Evolutionary conservation across 768 basidiomycete genomes (phyloP), one percentile per base, ranked within the genome.

Genomic region (Hericium erinaceus): DNA sequence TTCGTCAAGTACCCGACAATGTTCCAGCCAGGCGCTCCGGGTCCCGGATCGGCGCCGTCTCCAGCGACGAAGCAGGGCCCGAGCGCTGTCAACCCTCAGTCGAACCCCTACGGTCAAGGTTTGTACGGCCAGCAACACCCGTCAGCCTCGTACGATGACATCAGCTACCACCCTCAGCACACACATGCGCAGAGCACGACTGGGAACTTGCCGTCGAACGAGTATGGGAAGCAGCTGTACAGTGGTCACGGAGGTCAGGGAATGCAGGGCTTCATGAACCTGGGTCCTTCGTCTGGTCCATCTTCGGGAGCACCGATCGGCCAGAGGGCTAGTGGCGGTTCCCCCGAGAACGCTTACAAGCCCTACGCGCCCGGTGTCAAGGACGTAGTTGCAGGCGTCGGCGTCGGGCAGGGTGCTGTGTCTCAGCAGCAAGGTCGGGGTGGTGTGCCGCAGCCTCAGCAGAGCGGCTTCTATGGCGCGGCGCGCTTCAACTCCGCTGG

Each of bases 1-100:
- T 87, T 84, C 66, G 82, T 84, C 67, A 87, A 90, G 71, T 90
- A 89, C 48, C 86, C 87, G 2, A 69, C 86, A 33, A 83, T 89
- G 72, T 89, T 86, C 75, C 83, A 84, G 64, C 78, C 82, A 37
- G 84, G 81, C 9, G 84, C 85, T 15, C 84, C 86, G 20, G 82
- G 82, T 0, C 85, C 85, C 15, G 81, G 79, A 3, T 80, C 80
- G 15, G 83, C 80, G 5, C 80, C 84, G 0, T 84, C 83, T 56
- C 83, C 85, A 1, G 80, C 79, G 4, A 71, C 77, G n/a, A 86
- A 87, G 66, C 86, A 87, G 64, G 80, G 81, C 15, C 80, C 80
- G 40, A 76, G 73, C 52, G 75, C 78, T 55, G 77, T 77, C 52
- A 77, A 78, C 58, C 60, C 70, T 20, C 78, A 78, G 57, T 80